These are phyloP conservation scores for Escallonia rubra DNA, from an alignment of 129 eudicot genomes.

Conservation along the genomic window DNA sequence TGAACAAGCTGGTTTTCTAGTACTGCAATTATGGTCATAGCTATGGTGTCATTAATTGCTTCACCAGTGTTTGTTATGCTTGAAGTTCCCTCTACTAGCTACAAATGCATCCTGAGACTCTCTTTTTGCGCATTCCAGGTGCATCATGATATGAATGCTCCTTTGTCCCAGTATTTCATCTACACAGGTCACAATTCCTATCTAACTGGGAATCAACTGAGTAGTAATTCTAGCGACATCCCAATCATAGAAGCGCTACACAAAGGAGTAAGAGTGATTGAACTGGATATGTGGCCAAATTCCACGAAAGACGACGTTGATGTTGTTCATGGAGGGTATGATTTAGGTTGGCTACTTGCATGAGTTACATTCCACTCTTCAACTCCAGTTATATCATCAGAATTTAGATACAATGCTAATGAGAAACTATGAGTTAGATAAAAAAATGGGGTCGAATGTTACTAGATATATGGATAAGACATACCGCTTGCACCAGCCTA, in stretches of 20 bases:
- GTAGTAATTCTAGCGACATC: constrained; percentile 62
- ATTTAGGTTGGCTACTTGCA: not conserved
- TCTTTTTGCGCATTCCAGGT: constrained; percentile 32
- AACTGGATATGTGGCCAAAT: constrained; percentile 92
- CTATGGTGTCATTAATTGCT: no score
- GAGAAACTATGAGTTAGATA: no score
- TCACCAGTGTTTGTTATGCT: no score
- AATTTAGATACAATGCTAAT: no score
- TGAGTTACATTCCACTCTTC: not conserved
- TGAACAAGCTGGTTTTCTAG: no score
- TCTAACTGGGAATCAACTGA: constrained; percentile 82
- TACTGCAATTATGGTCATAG: no score
- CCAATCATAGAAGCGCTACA: constrained; percentile 66
- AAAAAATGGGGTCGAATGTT: not conserved
- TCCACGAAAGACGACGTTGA: constrained; percentile 55
- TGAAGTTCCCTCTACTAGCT: no score
- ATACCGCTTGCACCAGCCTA: not conserved
- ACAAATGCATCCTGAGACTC: no score
- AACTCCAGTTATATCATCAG: not conserved
- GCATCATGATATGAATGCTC: constrained; percentile 67
- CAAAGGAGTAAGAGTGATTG: constrained; percentile 78
- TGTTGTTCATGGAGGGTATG: constrained; percentile 84
- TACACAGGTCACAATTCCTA: constrained; percentile 90
- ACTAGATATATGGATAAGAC: no score
- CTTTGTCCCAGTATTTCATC: constrained; percentile 76